These are phyloP conservation scores for Sparassis latifolia DNA, from an alignment of 1,284 basidiomycete genomes.

Conservation along the genomic window DNA sequence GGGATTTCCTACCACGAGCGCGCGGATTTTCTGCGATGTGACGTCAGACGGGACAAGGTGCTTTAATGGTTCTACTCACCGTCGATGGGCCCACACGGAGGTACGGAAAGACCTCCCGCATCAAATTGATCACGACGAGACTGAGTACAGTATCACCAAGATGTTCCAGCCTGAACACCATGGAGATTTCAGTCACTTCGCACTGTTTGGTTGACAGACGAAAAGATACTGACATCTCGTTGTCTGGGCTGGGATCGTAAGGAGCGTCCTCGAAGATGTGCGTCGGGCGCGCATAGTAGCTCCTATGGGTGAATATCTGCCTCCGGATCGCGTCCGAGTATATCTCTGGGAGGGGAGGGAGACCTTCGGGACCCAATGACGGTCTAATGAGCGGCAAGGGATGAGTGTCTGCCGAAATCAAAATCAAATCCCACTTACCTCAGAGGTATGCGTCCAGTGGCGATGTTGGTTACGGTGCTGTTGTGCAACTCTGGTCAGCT, in stretches of 20 bases:
- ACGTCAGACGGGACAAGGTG: not conserved
- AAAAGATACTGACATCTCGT: constrained; percentile 52
- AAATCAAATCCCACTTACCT: too few relatives aligned
- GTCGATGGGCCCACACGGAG: constrained; percentile 73
- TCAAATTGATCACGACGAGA: constrained; percentile 54
- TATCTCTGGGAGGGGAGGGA: constrained; percentile 49
- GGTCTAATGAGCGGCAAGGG: constrained; percentile 12
- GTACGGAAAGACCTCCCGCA: constrained; percentile 56
- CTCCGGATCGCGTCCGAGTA: constrained; percentile 32
- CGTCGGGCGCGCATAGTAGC: constrained; percentile 56
- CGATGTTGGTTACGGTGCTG: too few relatives aligned
- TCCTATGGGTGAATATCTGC: constrained; percentile 70
- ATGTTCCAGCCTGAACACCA: constrained; percentile 52
- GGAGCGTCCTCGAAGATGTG: constrained; percentile 68
- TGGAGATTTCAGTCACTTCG: not conserved
- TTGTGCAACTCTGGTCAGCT: too few relatives aligned
- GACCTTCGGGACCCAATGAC: constrained; percentile 18
- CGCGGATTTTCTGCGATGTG: constrained; percentile 56
- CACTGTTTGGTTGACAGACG: not conserved
- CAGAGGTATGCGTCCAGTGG: too few relatives aligned
- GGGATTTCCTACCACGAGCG: constrained; percentile 64
- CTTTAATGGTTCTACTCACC: constrained; percentile 31
- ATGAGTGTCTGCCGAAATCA: too few relatives aligned
- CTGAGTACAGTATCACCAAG: constrained; percentile 67
- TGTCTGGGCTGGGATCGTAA: constrained; percentile 67